Evolutionary conservation across 2,329 filamentous ascomycete genomes (phyloP).

Genomic region (Massarina eburnea): DNA sequence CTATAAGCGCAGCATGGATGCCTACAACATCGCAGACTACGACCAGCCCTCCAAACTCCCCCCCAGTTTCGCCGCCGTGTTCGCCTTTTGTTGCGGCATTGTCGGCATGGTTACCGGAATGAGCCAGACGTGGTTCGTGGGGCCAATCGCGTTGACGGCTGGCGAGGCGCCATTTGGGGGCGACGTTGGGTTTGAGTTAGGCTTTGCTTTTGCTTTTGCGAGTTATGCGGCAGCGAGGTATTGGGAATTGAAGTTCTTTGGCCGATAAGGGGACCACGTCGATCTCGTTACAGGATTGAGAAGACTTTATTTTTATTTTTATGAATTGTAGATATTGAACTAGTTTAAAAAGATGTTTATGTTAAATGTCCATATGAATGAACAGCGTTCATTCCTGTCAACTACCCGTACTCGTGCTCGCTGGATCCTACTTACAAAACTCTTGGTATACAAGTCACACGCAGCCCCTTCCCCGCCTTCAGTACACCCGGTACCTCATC

Average conservation of each 20-base stretch:
- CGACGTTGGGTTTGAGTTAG: slow-evolving; percentile 67
- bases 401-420: too few relatives aligned
- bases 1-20: slow-evolving; percentile 63
- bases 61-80: slow-evolving; percentile 62
- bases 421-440: too few relatives aligned
- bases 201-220: slow-evolving; percentile 56
- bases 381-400: too few relatives aligned
- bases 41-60: slow-evolving; percentile 61
- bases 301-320: neutral
- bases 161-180: slow-evolving; percentile 55
- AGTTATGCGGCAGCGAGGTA: slow-evolving; percentile 8
- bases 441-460: too few relatives aligned
- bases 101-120: slow-evolving; percentile 69
- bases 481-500: too few relatives aligned
- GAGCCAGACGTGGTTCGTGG: slow-evolving; percentile 67
- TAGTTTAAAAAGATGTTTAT: too few relatives aligned
- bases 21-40: slow-evolving; percentile 63
- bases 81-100: slow-evolving; percentile 65
- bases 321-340: neutral
- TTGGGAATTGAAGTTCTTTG: slow-evolving; percentile 8
- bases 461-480: too few relatives aligned
- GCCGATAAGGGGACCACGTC: too few relatives aligned
- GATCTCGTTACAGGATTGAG: too few relatives aligned
- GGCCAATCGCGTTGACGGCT: slow-evolving; percentile 65
- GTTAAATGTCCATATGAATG: too few relatives aligned